Conservation (phyloP, 2,329 filamentous ascomycete genomes). For the Colletotrichum agaves region DNA sequence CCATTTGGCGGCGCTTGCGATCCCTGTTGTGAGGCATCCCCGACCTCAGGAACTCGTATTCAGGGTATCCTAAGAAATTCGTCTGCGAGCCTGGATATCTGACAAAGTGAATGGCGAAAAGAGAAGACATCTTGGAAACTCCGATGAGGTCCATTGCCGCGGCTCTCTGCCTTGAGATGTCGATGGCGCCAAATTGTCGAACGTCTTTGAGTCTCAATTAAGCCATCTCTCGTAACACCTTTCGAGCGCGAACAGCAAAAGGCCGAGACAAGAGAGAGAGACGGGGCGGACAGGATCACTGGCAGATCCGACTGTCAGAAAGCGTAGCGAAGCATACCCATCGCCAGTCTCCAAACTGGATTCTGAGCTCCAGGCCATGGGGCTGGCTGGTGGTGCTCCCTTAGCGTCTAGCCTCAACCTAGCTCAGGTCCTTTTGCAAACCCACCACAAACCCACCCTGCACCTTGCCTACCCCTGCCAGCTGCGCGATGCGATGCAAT, state of each 20-base stretch:
- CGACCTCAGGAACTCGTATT: conserved; percentile 35
- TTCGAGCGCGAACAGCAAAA: neutral
- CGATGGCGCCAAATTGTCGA: neutral
- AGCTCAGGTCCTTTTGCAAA: conserved; percentile 39
- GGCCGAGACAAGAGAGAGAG: neutral
- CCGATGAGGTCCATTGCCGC: neutral
- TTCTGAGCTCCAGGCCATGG: conserved; percentile 16
- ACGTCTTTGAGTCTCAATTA: neutral
- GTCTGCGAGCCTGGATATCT: conserved; percentile 4
- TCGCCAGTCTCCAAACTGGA: conserved; percentile 20
- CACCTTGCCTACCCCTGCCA: conserved; percentile 27
- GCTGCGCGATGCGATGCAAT: conserved; percentile 35
- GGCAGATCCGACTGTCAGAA: conserved; percentile 1
- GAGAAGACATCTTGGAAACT: neutral
- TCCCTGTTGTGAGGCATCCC: conserved; percentile 25
- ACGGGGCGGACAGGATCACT: neutral
- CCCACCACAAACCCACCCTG: conserved; percentile 35
- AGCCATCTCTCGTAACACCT: neutral
- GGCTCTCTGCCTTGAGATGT: neutral
- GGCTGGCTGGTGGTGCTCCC: conserved; percentile 28
- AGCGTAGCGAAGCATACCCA: neutral
- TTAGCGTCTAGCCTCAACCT: conserved; percentile 36
- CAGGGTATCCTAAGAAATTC: conserved; percentile 23
- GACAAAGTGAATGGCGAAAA: neutral
- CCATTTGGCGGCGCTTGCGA: conserved; percentile 31